Percentiles rank a stretch among this genome's conserved stretches.
phyloP scores from a whole-genome alignment of 345 rosid genomes.

The Citropsis articulata region DNA sequence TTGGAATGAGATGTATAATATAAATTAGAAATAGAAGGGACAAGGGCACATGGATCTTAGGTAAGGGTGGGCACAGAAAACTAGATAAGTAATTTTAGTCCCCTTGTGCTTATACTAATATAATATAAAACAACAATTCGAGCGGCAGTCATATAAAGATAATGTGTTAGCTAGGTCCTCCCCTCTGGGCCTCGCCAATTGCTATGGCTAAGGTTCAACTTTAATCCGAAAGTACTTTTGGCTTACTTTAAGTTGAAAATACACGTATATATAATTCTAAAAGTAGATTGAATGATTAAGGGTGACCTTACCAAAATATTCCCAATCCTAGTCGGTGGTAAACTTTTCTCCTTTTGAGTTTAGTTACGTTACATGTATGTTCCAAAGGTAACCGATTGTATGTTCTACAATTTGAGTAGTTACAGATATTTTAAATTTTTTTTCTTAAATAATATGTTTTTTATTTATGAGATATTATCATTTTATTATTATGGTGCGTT shows the following conservation, averaged over 20 bases:
- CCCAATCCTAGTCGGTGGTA: not conserved
- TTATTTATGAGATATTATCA: too few species aligned
- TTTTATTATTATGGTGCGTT: too few species aligned
- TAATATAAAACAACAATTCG: not conserved
- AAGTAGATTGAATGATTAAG: conserved; percentile 28
- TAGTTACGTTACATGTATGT: not conserved
- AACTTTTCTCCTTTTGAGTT: not conserved
- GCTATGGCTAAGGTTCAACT: conserved; percentile 9
- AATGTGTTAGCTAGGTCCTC: not conserved
- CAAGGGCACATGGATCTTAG: conserved; percentile 38
- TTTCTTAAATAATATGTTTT: too few species aligned
- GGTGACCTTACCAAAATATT: conserved; percentile 5
- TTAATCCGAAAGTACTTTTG: conserved; percentile 23
- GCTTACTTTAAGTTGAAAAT: conserved; percentile 16
- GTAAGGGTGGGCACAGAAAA: conserved; percentile 41
- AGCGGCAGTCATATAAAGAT: conserved; percentile 6
- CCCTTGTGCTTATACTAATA: not conserved
- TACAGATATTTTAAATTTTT: too few species aligned
- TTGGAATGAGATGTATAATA: not conserved
- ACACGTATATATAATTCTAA: conserved; percentile 12
- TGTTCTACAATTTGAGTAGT: too few species aligned
- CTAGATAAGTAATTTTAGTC: conserved; percentile 17
- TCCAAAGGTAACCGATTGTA: not conserved
- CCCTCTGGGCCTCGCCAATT: too few species aligned
- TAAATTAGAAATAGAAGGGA: conserved; percentile 6